Evolutionary conservation across 2,329 filamentous ascomycete species (phyloP).

Genomic region (Talaromyces piceae): DNA sequence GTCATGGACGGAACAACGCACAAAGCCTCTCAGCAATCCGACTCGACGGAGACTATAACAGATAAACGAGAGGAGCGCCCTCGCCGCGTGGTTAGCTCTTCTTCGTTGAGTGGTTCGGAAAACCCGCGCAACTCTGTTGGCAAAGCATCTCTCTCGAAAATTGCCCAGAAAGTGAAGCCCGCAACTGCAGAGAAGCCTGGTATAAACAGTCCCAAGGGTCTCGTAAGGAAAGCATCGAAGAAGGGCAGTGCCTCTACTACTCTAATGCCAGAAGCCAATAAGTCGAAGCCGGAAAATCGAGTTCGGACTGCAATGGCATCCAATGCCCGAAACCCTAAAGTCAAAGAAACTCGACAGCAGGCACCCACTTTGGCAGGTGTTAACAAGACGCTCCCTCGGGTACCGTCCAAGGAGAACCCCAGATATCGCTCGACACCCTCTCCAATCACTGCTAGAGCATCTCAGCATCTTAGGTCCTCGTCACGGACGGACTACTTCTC

Average conservation of each 20-base stretch:
- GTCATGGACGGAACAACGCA: background rate
- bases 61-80: constrained; percentile 7
- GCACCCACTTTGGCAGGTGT: constrained; percentile 15
- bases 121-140: constrained; percentile 18
- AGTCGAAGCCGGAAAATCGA: constrained; percentile 14
- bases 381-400: constrained; percentile 24
- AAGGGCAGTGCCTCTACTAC: constrained; percentile 1
- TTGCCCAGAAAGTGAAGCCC: constrained; percentile 29
- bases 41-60: constrained; percentile 1
- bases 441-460: constrained; percentile 14
- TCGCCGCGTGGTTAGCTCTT: constrained; percentile 9
- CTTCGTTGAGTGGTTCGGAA: constrained; percentile 17
- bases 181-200: constrained; percentile 20
- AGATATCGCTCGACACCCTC: constrained; percentile 17
- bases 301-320: constrained; percentile 12
- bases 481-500: constrained; percentile 26
- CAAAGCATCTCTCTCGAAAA: constrained; percentile 24
- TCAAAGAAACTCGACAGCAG: background rate
- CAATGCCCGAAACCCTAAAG: background rate
- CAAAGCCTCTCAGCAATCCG: background rate
- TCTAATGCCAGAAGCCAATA: constrained; percentile 13
- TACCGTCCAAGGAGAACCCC: constrained; percentile 19
- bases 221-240: constrained; percentile 13
- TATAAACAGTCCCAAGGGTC: constrained; percentile 15
- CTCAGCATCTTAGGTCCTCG: constrained; percentile 13